Base-by-base conservation (phyloP, 2,329 filamentous ascomycete species). In the Alternaria hordeiaustralica region DNA sequence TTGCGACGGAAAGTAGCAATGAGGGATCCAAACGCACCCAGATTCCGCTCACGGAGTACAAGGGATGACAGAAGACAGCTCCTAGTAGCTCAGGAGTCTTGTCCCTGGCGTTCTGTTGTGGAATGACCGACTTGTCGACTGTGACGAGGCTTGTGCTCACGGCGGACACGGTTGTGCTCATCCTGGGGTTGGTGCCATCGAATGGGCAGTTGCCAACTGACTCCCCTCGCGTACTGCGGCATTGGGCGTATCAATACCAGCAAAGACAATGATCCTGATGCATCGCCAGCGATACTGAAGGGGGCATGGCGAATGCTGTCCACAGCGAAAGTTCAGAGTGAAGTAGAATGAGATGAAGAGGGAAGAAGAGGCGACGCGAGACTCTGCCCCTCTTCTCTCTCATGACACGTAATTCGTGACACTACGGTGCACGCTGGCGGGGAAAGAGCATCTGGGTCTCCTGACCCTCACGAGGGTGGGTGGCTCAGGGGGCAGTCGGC, bases 91-190 rank as follows among this genome's bases (percentile, higher is more conserved):
- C 10, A 10, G 10, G 10, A 6, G 10, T 20, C 21, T 21, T 21
- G 11, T 43, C 12, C 7, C 15, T 26, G 15, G 18, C 6, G 11
- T 44, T 9, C 21, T 26, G 12, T 36, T 3, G 15, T 36, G 33
- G 6, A 26, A 55, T 10, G n/a, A 15, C 5, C 33, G 15, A 36
- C 33, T 9, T n/a, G 33, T 36, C 33, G n/a, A 41, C 36, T 8
- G n/a, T 11, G 36, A 41, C 11, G 36, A 18, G n/a, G 9, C 36
- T 41, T 18, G 36, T n/a, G n/a, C 36, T 41, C 65, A 5, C 78
- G 60, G 15, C 75, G 70, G 45, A 85, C 80, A 45, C 71, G 72
- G 67, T 84, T 82, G 63, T 79, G 75, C 55, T 75, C 71, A 43
- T 78, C 75, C 10, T 68, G 64, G 7, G 70, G 71, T n/a, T 41